phyloP scores from a whole-genome alignment of 1,139 yeast genomes.

The Blastobotrys arbuscula region DNA sequence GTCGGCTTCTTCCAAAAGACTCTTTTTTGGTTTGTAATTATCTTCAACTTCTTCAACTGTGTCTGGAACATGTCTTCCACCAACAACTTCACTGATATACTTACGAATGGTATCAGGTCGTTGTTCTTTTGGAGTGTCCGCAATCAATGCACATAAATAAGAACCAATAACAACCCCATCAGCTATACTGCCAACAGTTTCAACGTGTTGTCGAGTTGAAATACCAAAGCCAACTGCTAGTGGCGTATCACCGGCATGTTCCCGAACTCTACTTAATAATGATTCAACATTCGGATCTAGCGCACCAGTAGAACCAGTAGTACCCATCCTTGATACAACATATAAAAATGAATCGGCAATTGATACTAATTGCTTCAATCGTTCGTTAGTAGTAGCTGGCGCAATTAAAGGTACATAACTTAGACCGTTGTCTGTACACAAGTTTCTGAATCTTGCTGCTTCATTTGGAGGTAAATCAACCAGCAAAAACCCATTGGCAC shows the following conservation, averaged over 20 bases:
- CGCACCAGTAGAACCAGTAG: constrained; percentile 78
- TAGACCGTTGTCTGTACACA: constrained; percentile 61
- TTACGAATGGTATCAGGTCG: constrained; percentile 55
- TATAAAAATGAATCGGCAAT: constrained; percentile 94
- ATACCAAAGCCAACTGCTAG: constrained; percentile 98
- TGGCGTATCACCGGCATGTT: constrained; percentile 67
- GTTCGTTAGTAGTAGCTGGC: constrained; percentile 89
- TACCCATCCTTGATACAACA: constrained; percentile 96
- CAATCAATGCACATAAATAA: constrained; percentile 65
- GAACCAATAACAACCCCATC: constrained; percentile 94
- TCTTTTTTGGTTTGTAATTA: constrained; percentile 30
- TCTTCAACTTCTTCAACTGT: constrained; percentile 14
- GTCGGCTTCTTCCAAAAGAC: constrained; percentile 16
- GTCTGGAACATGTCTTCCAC: constrained; percentile 43
- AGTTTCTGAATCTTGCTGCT: constrained; percentile 77
- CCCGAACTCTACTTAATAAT: constrained; percentile 69
- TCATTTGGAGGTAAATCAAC: constrained; percentile 99
- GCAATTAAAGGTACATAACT: constrained; percentile 92
- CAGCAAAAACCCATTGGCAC: constrained; percentile 90
- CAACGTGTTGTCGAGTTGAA: constrained; percentile 84
- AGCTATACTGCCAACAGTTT: constrained; percentile 72
- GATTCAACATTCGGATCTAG: constrained; percentile 62
- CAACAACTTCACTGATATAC: constrained; percentile 65
- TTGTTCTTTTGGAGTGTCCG: constrained; percentile 54
- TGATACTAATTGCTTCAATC: constrained; percentile 67